Evolutionary conservation across 805 yeast species (phyloP).

Genomic region (Nakazawaea holstii): DNA sequence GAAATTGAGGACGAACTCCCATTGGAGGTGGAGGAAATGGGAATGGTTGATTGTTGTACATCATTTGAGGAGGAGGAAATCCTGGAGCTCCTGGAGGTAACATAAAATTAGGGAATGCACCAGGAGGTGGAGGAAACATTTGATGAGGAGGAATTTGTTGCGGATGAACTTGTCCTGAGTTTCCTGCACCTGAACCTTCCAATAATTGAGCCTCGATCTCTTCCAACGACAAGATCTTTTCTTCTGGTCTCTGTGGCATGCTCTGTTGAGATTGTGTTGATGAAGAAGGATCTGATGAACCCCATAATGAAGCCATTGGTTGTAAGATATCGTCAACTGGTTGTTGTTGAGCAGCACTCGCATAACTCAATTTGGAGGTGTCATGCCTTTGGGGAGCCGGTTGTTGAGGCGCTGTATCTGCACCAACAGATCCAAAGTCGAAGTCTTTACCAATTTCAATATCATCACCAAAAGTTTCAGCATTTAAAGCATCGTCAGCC

Average conservation of each 20-base stretch:
- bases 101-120: conserved; percentile 14
- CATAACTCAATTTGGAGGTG: conserved; percentile 29
- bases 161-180: conserved; percentile 20
- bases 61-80: conserved; percentile 11
- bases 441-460: conserved; percentile 56
- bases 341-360: conserved; percentile 31
- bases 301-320: conserved; percentile 75
- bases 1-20: conserved; percentile 8
- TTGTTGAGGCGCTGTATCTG: conserved; percentile 13
- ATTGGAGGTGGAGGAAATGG: conserved; percentile 11
- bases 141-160: conserved; percentile 20
- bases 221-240: conserved; percentile 64
- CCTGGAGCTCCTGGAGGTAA: conserved; percentile 14
- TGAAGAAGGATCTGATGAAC: conserved; percentile 18
- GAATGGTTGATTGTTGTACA: conserved; percentile 18
- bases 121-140: conserved; percentile 16
- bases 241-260: conserved; percentile 17
- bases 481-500: conserved; percentile 75
- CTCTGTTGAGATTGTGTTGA: conserved; percentile 12
- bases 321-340: conserved; percentile 39
- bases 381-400: conserved; percentile 15
- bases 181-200: conserved; percentile 25
- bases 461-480: conserved; percentile 68
- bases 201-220: conserved; percentile 79
- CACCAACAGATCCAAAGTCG: conserved; percentile 44